Percentiles rank a stretch among this genome's conserved stretches.
Conservation (phyloP, 148 eudicot genomes). For the Suaeda aralocaspica region DNA sequence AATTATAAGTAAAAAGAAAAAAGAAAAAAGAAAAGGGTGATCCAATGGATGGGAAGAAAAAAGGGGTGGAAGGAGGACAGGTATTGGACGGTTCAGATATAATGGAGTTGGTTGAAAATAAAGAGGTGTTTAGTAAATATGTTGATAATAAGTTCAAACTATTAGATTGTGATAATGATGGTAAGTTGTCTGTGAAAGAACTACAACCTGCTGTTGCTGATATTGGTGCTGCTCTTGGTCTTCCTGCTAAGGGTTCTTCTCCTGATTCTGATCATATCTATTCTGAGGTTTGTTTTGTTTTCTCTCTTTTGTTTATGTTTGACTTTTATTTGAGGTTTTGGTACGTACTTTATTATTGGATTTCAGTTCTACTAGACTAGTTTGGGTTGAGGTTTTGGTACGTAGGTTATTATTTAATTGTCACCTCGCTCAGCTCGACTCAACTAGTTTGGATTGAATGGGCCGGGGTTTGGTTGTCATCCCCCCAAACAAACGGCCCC, state of each 20-base stretch:
- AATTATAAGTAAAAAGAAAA: background rate
- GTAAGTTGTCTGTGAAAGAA: conserved; percentile 68
- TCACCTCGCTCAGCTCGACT: no score
- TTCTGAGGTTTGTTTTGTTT: conserved; percentile 44
- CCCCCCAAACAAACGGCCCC: no score
- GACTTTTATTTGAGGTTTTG: no score
- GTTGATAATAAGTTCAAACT: conserved; percentile 73
- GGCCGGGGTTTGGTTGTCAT: no score
- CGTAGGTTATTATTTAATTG: no score
- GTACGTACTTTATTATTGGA: no score
- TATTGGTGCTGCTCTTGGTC: conserved; percentile 81
- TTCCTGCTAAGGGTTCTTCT: conserved; percentile 63
- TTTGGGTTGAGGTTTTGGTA: no score
- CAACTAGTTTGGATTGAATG: no score
- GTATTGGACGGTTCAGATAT: conserved; percentile 79
- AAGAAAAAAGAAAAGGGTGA: background rate
- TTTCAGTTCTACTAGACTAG: no score
- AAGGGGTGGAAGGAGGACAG: conserved; percentile 18
- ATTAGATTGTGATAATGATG: conserved; percentile 63
- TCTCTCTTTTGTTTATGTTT: no score
- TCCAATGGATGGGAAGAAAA: conserved; percentile 24
- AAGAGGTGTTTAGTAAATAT: conserved; percentile 37
- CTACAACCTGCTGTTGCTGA: conserved; percentile 79
- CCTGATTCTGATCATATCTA: conserved; percentile 77
- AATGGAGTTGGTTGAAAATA: conserved; percentile 83